Percentiles rank a stretch among this genome's conserved stretches.
These are phyloP conservation scores for Fusarium nurragi DNA, from an alignment of 2,329 filamentous ascomycete species.

Conservation along the genomic window DNA sequence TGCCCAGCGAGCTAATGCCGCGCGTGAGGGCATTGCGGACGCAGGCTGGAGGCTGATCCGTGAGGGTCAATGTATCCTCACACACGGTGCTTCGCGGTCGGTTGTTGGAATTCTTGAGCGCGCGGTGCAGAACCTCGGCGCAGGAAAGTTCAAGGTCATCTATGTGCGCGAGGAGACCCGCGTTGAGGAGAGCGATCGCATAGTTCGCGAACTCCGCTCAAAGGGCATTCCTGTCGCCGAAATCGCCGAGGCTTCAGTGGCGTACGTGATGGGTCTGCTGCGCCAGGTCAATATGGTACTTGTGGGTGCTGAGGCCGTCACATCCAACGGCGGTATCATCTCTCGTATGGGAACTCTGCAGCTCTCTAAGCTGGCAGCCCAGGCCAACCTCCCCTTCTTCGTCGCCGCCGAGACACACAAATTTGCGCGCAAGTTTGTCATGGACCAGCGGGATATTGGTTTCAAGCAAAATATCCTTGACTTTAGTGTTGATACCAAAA, in stretches of 20 bases:
- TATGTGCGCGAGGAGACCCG: slow-evolving; percentile 72
- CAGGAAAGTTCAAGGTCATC: slow-evolving; percentile 81
- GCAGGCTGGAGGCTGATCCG: slow-evolving; percentile 81
- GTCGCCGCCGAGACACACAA: slow-evolving; percentile 97
- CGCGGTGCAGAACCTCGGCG: slow-evolving; percentile 67
- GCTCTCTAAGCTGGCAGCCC: slow-evolving; percentile 81
- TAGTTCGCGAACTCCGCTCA: slow-evolving; percentile 75
- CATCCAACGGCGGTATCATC: slow-evolving; percentile 93
- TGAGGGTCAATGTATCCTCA: slow-evolving; percentile 84
- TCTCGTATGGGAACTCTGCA: slow-evolving; percentile 87
- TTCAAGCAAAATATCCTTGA: slow-evolving; percentile 80
- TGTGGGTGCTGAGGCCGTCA: slow-evolving; percentile 83
- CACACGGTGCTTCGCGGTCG: slow-evolving; percentile 86
- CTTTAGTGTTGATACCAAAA: slow-evolving; percentile 67
- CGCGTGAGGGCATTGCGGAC: slow-evolving; percentile 82
- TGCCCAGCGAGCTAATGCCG: slow-evolving; percentile 85
- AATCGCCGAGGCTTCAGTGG: slow-evolving; percentile 70
- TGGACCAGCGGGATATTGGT: slow-evolving; percentile 82
- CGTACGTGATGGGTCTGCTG: slow-evolving; percentile 72
- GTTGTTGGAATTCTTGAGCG: slow-evolving; percentile 80
- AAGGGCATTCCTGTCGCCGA: slow-evolving; percentile 82
- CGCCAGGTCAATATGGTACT: slow-evolving; percentile 72
- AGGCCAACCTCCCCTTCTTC: slow-evolving; percentile 79
- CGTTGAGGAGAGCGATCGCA: slow-evolving; percentile 70
- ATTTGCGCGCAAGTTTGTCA: slow-evolving; percentile 87